Conservation (phyloP, 2,329 filamentous ascomycete genomes). For the Fusarium anguioides region DNA sequence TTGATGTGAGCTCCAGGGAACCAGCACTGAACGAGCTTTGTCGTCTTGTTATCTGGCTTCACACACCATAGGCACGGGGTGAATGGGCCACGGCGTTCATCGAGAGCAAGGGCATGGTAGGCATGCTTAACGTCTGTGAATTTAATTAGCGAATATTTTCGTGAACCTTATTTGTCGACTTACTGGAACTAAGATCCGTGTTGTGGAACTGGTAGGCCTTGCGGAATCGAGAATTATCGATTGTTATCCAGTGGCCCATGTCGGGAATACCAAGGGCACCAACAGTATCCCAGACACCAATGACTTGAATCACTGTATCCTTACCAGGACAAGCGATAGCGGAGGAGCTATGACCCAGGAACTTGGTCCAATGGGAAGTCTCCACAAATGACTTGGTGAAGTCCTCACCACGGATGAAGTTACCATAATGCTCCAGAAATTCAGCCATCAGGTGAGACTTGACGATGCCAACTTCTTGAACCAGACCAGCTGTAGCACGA, state of each 20-base stretch:
- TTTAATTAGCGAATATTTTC: too few relatives aligned
- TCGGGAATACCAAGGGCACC: conserved; percentile 8
- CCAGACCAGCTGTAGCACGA: conserved; percentile 42
- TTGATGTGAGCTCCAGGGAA: conserved; percentile 21
- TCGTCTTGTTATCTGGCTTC: background rate
- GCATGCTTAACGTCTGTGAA: conserved; percentile 8
- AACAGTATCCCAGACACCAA: conserved; percentile 14
- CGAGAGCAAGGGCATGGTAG: conserved; percentile 6
- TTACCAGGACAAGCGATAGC: background rate
- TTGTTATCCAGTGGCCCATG: background rate
- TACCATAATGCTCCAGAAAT: conserved; percentile 18
- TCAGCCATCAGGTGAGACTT: conserved; percentile 25
- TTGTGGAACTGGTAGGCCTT: conserved; percentile 12
- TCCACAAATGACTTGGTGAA: conserved; percentile 1
- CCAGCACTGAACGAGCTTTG: conserved; percentile 10
- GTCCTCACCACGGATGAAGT: conserved; percentile 4
- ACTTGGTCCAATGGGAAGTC: background rate
- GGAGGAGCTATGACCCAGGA: background rate
- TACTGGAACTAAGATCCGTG: conserved; percentile 8
- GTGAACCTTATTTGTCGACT: too few relatives aligned
- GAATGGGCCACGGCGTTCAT: conserved; percentile 8
- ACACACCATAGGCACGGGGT: conserved; percentile 7
- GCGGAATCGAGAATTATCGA: background rate
- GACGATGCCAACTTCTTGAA: conserved; percentile 39
- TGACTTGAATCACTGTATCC: conserved; percentile 10